Percentiles rank a stretch among this genome's conserved stretches.
phyloP scores from a whole-genome alignment of 805 yeast genomes.

The baker's yeast (Saccharomyces cerevisiae) region DNA sequence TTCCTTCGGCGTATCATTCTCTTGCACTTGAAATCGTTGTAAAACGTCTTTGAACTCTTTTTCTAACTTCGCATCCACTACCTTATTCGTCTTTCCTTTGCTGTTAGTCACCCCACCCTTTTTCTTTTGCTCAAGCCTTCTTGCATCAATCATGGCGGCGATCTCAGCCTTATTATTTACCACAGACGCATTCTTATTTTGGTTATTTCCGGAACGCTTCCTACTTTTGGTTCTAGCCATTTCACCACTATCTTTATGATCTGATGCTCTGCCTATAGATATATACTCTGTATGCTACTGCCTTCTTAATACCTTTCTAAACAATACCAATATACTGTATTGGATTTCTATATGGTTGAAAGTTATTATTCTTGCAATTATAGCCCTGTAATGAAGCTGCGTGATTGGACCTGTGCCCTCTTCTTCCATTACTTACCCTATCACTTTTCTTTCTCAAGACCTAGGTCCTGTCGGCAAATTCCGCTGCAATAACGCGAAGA shows the following conservation, averaged over 20 bases:
- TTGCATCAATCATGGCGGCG: slow-evolving; percentile 1
- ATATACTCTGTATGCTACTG: not conserved
- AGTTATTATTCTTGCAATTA: not conserved
- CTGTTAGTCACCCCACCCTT: slow-evolving; percentile 15
- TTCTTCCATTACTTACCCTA: not conserved
- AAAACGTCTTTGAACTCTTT: slow-evolving; percentile 12
- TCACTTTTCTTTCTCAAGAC: not conserved
- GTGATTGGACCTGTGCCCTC: not conserved
- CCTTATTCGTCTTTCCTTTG: slow-evolving; percentile 28
- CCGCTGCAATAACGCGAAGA: not conserved
- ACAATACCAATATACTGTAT: not conserved
- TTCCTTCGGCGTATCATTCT: not conserved
- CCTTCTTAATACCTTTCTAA: not conserved
- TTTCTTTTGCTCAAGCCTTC: not conserved
- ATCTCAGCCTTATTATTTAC: slow-evolving; percentile 3
- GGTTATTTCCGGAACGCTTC: slow-evolving; percentile 1
- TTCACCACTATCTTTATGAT: not conserved
- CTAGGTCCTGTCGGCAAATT: not conserved
- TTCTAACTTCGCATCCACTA: slow-evolving; percentile 17
- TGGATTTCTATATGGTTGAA: not conserved
- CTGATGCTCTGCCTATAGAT: not conserved
- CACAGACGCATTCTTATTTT: not conserved
- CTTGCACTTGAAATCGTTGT: slow-evolving; percentile 6
- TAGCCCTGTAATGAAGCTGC: not conserved
- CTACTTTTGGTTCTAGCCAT: slow-evolving; percentile 11